A percentile compares a stretch with the other conserved stretches of the same genome.
Evolutionary conservation across 805 yeast genomes (phyloP).

Genomic region (Kluyveromyces dobzhanskii): DNA sequence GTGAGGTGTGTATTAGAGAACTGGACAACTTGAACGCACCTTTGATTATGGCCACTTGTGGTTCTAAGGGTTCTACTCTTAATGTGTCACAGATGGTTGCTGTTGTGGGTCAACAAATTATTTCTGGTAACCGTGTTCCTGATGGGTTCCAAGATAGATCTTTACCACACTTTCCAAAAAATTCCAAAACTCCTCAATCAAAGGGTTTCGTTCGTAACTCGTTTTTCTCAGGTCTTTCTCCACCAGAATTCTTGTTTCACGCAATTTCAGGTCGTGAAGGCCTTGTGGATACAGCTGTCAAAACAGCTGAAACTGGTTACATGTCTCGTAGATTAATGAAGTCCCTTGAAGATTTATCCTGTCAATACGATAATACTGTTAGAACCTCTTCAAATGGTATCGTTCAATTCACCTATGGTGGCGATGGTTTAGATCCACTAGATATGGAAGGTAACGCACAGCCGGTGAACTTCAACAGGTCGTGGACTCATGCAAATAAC

Average conservation of each 20-base stretch:
- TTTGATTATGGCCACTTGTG: slow-evolving; percentile 97
- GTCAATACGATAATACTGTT: slow-evolving; percentile 89
- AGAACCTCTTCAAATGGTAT: slow-evolving; percentile 93
- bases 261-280: slow-evolving; percentile 99
- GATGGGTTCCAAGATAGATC: slow-evolving; percentile 99
- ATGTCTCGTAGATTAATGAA: slow-evolving; percentile 98
- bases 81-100: slow-evolving; percentile 99
- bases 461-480: slow-evolving; percentile 88
- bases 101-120: slow-evolving; percentile 98
- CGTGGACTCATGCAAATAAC: slow-evolving; percentile 88
- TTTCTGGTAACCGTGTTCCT: slow-evolving; percentile 97
- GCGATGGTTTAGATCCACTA: slow-evolving; percentile 95
- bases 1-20: slow-evolving; percentile 93
- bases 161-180: slow-evolving; percentile 91
- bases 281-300: slow-evolving; percentile 97
- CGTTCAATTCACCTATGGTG: slow-evolving; percentile 97
- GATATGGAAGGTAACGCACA: slow-evolving; percentile 99
- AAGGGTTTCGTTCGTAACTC: slow-evolving; percentile 97
- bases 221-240: slow-evolving; percentile 85
- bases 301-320: slow-evolving; percentile 98
- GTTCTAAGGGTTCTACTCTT: slow-evolving; percentile 95
- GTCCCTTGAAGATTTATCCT: slow-evolving; percentile 89
- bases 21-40: slow-evolving; percentile 90
- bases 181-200: slow-evolving; percentile 94
- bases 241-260: slow-evolving; percentile 96